Percentiles rank a stretch among this genome's conserved stretches.
Conservation (phyloP, 2,329 filamentous ascomycete species). For the Venturiaceae sp. region DNA sequence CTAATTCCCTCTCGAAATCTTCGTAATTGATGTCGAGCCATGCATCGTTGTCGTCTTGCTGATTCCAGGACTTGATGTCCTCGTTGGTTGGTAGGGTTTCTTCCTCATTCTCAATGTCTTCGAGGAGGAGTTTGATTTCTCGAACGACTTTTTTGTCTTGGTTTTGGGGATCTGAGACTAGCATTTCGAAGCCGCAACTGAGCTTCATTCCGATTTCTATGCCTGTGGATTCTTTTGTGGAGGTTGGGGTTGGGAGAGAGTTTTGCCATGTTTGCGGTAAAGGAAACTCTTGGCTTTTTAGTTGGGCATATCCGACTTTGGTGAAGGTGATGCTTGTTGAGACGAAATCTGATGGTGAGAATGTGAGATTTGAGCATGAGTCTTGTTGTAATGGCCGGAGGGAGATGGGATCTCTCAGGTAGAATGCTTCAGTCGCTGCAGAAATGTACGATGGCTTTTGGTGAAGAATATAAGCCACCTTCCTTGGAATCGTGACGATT, state of each 20-base stretch:
- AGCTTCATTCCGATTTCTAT: constrained; percentile 79
- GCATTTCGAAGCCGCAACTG: constrained; percentile 82
- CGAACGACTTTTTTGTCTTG: constrained; percentile 59
- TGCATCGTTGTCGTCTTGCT: constrained; percentile 68
- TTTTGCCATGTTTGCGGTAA: constrained; percentile 48
- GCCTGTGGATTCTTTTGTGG: constrained; percentile 23
- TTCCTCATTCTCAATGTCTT: constrained; percentile 66
- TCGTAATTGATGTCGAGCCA: constrained; percentile 91
- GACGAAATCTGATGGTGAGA: constrained; percentile 72
- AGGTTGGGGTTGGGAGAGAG: constrained; percentile 25
- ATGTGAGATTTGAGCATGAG: constrained; percentile 41
- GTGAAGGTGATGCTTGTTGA: constrained; percentile 74
- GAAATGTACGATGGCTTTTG: constrained; percentile 66
- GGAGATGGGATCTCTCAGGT: constrained; percentile 72
- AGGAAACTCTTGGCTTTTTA: constrained; percentile 74
- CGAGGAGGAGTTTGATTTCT: constrained; percentile 66
- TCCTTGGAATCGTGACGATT: constrained; percentile 65
- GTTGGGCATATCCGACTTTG: constrained; percentile 79
- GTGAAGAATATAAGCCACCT: constrained; percentile 70
- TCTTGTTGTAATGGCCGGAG: constrained; percentile 55
- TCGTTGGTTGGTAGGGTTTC: constrained; percentile 58
- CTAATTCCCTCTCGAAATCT: constrained; percentile 76
- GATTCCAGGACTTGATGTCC: constrained; percentile 64
- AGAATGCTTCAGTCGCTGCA: constrained; percentile 82
- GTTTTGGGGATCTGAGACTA: constrained; percentile 58